A percentile compares a stretch with the other conserved stretches of the same genome.
Conservation (phyloP, 2,329 filamentous ascomycete species). For the Decorospora gaudefroyi region DNA sequence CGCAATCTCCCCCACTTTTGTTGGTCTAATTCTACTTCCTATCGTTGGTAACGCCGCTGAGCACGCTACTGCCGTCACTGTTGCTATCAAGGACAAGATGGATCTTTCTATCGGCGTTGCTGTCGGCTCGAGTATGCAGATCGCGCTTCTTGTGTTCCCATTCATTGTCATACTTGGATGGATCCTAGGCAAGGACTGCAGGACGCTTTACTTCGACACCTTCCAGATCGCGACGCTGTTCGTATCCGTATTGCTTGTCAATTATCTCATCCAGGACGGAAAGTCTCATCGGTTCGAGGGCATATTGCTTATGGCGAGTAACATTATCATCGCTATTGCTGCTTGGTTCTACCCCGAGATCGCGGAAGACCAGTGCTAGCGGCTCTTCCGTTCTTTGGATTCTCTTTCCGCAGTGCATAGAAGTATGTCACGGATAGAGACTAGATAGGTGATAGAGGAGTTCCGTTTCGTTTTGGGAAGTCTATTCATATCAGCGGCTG, state of each 20-base stretch:
- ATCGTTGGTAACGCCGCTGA: conserved; percentile 70
- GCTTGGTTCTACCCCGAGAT: conserved; percentile 57
- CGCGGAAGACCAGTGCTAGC: conserved; percentile 25
- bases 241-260: conserved; percentile 60
- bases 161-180: conserved; percentile 65
- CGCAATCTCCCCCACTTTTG: conserved; percentile 62
- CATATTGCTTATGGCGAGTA: conserved; percentile 62
- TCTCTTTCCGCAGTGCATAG: conserved; percentile 1
- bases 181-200: conserved; percentile 62
- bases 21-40: conserved; percentile 66
- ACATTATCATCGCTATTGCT: conserved; percentile 65
- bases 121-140: conserved; percentile 68
- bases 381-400: background rate
- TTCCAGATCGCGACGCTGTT: conserved; percentile 78
- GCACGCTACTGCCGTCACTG: conserved; percentile 66
- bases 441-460: conserved; percentile 1
- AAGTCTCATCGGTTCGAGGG: conserved; percentile 65
- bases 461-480: background rate
- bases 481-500: conserved; percentile 4
- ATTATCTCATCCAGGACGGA: conserved; percentile 66
- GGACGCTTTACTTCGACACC: conserved; percentile 82
- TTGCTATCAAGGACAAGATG: conserved; percentile 69
- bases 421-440: background rate
- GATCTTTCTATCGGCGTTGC: conserved; percentile 69
- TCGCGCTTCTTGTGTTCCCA: conserved; percentile 65